Evolutionary conservation across 352 stramenopile species (phyloP).

Genomic region (Globisporangium rhizosaccharum): DNA sequence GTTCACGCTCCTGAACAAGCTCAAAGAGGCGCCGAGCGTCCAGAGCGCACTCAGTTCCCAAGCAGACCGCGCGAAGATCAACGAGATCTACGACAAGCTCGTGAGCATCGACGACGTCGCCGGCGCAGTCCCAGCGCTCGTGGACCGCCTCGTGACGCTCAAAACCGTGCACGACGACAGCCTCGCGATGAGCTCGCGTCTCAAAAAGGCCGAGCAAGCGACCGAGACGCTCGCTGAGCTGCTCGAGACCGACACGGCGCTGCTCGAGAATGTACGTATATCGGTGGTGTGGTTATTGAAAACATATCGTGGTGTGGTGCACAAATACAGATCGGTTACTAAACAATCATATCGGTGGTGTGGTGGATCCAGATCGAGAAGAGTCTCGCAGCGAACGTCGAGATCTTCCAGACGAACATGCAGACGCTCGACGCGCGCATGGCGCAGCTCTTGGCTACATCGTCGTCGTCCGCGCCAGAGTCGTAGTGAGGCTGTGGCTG

Average conservation of each 20-base stretch:
- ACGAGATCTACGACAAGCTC: constrained; percentile 69
- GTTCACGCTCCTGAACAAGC: constrained; percentile 70
- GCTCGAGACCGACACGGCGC: constrained; percentile 50
- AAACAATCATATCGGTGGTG: background rate
- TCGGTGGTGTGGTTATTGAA: background rate
- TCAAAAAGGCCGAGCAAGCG: constrained; percentile 60
- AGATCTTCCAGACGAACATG: constrained; percentile 77
- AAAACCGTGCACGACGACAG: constrained; percentile 70
- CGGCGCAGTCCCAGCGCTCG: constrained; percentile 51
- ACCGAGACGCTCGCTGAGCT: constrained; percentile 50
- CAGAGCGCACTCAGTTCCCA: constrained; percentile 51
- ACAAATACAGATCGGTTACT: background rate
- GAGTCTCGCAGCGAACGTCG: constrained; percentile 65
- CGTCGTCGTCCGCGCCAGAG: constrained; percentile 11
- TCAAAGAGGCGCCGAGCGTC: constrained; percentile 64
- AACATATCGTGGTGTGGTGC: no score
- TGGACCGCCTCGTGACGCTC: constrained; percentile 69
- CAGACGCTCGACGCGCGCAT: constrained; percentile 72
- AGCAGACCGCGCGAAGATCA: constrained; percentile 59
- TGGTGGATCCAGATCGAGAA: constrained; percentile 49
- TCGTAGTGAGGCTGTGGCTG: constrained; percentile 6
- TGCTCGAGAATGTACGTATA: constrained; percentile 66
- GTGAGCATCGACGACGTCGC: constrained; percentile 51
- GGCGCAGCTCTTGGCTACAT: constrained; percentile 28
- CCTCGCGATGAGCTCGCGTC: constrained; percentile 34